Evolutionary conservation across 345 rosid species (phyloP).

Genomic region (Diplotaxis tenuifolia): DNA sequence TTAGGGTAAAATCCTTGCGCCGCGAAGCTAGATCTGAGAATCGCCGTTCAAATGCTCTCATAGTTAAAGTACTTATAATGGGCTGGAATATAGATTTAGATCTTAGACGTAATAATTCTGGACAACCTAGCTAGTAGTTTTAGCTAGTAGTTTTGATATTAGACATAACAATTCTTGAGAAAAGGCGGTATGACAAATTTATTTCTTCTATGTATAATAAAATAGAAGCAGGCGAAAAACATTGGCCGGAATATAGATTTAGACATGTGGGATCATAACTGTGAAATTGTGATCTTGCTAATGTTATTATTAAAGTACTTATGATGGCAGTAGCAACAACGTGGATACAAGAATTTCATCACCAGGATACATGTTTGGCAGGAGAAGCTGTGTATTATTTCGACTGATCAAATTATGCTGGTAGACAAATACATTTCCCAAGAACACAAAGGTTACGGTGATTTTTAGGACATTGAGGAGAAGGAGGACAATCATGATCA

Average conservation of each 20-base stretch:
- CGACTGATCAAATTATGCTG: neutral
- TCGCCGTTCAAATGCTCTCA: too few relatives aligned
- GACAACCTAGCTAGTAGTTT: too few relatives aligned
- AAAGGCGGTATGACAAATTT: too few relatives aligned
- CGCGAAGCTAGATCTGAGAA: too few relatives aligned
- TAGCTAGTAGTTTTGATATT: too few relatives aligned
- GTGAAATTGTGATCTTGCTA: neutral
- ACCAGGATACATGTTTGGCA: neutral
- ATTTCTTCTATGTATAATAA: too few relatives aligned
- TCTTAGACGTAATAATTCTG: too few relatives aligned
- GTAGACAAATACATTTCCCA: slow-evolving; percentile 14
- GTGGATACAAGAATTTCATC: neutral
- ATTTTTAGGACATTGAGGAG: neutral
- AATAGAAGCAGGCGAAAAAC: too few relatives aligned
- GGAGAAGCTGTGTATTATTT: neutral
- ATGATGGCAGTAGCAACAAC: neutral
- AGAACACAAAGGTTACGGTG: neutral
- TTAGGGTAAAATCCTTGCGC: too few relatives aligned
- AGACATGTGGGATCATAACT: neutral
- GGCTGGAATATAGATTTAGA: too few relatives aligned
- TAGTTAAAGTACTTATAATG: too few relatives aligned
- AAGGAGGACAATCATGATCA: slow-evolving; percentile 12
- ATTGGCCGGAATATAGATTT: neutral
- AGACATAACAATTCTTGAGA: too few relatives aligned
- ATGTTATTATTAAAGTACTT: neutral